Percentiles rank a stretch among this genome's conserved stretches.
These are phyloP conservation scores for Ochetophila trinervis DNA, from an alignment of 306 rosid genomes.

Conservation along the genomic window DNA sequence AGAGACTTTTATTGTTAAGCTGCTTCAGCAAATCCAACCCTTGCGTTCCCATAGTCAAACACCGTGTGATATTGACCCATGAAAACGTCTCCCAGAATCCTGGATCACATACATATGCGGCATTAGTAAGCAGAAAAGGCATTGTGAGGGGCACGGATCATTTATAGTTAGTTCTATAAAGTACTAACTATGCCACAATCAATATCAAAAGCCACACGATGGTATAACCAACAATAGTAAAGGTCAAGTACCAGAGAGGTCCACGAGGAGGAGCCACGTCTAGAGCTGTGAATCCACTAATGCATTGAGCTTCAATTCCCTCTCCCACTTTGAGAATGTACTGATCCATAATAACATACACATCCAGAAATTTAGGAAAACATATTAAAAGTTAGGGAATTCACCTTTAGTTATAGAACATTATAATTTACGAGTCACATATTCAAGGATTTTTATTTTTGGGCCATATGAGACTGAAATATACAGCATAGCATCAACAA, in stretches of 20 bases:
- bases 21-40: slow-evolving; percentile 52
- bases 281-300: slow-evolving; percentile 54
- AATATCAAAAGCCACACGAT: background rate
- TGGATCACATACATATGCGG: slow-evolving; percentile 16
- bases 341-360: slow-evolving; percentile 24
- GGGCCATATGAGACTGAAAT: no score
- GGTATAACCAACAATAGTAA: background rate
- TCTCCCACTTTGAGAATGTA: slow-evolving; percentile 53
- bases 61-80: slow-evolving; percentile 55
- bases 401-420: slow-evolving; percentile 7
- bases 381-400: slow-evolving; percentile 15
- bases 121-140: no score
- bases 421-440: background rate
- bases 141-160: background rate
- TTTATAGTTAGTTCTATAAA: no score
- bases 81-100: slow-evolving; percentile 67
- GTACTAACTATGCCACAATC: background rate
- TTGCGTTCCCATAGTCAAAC: slow-evolving; percentile 40
- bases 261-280: slow-evolving; percentile 66
- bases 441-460: no score
- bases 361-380: background rate
- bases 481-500: no score
- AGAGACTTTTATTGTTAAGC: slow-evolving; percentile 14
- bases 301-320: slow-evolving; percentile 51
- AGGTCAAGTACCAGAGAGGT: slow-evolving; percentile 48